Conservation (phyloP, 495 filamentous ascomycete genomes). For the Beverwykella pulmonaria region DNA sequence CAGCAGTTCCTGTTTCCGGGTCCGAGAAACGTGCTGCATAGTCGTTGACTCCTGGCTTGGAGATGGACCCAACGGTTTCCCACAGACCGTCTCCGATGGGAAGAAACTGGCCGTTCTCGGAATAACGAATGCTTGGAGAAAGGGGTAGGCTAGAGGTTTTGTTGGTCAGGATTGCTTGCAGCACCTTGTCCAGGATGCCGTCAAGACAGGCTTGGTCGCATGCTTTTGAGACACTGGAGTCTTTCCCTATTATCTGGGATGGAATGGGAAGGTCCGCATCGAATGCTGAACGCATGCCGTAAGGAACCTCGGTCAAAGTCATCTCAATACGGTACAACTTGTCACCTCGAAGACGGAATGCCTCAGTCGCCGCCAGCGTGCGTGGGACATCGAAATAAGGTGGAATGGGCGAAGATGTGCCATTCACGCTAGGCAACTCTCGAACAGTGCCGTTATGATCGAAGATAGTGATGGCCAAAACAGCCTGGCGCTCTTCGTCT, state of each 20-base stretch:
- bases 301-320: conserved; percentile 11
- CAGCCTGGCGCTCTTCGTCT: conserved; percentile 17
- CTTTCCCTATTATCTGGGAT: background rate
- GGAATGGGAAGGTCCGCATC: background rate
- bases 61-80: conserved; percentile 38
- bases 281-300: conserved; percentile 3
- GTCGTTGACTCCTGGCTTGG: conserved; percentile 32
- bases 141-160: conserved; percentile 37
- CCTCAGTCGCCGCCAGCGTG: conserved; percentile 7
- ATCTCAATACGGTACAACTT: conserved; percentile 13
- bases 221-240: background rate
- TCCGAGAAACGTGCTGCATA: conserved; percentile 41
- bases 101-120: conserved; percentile 45
- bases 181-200: conserved; percentile 35
- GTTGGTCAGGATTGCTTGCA: conserved; percentile 38
- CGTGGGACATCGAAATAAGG: conserved; percentile 20
- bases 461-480: conserved; percentile 11
- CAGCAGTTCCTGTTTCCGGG: conserved; percentile 34
- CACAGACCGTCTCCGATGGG: conserved; percentile 42
- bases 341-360: background rate
- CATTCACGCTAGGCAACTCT: conserved; percentile 17
- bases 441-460: conserved; percentile 18
- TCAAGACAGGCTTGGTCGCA: conserved; percentile 40
- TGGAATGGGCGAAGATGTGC: conserved; percentile 11
- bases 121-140: conserved; percentile 37